Percentiles rank a stretch among this genome's conserved stretches.
Evolutionary conservation across 495 filamentous ascomycete genomes (phyloP).

Genomic region (Penicillium daleae): DNA sequence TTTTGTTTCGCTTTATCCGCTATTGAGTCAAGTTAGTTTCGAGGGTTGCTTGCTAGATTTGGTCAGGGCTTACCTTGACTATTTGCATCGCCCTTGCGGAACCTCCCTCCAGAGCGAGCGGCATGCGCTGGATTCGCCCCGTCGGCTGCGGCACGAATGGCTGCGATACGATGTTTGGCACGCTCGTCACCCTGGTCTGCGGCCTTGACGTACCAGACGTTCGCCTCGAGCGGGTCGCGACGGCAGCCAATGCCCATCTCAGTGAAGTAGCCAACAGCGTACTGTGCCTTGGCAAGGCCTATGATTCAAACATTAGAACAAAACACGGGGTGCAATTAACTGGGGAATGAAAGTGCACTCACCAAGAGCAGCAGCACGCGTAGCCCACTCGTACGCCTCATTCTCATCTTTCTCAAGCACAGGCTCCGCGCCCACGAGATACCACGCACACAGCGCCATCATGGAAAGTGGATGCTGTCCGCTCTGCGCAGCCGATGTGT

Average conservation of each 20-base stretch:
- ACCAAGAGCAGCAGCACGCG: conserved; percentile 63
- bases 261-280: conserved; percentile 95
- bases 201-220: conserved; percentile 97
- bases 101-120: conserved; percentile 18
- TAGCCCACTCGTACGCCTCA: conserved; percentile 96
- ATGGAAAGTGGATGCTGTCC: conserved; percentile 88
- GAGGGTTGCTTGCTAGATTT: not conserved
- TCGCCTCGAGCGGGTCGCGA: conserved; percentile 89
- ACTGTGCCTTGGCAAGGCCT: conserved; percentile 93
- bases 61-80: conserved; percentile 18
- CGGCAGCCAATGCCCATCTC: conserved; percentile 98
- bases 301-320: not conserved
- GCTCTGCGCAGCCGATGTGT: conserved; percentile 84
- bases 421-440: conserved; percentile 92
- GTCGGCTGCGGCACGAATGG: conserved; percentile 82
- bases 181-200: conserved; percentile 91
- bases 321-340: not conserved
- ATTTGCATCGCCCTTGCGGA: conserved; percentile 23
- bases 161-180: conserved; percentile 81
- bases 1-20: conserved; percentile 35
- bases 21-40: not conserved
- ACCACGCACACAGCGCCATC: conserved; percentile 99
- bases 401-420: conserved; percentile 92
- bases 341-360: not conserved
- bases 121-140: conserved; percentile 59